These are phyloP conservation scores for Allium cepa DNA, from an alignment of 106 monocot genomes.

Conservation along the genomic window DNA sequence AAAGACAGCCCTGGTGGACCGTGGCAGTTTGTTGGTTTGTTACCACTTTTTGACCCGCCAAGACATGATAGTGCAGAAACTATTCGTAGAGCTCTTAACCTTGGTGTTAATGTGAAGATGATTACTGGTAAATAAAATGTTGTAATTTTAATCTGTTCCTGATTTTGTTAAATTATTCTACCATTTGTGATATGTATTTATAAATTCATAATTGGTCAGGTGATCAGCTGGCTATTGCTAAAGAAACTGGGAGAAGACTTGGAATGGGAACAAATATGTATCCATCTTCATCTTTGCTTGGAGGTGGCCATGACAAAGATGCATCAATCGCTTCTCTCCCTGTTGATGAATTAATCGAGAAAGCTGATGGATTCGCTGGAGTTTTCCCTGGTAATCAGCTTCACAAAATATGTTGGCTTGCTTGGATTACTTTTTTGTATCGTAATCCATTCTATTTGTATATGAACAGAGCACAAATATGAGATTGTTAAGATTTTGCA, in stretches of 20 bases:
- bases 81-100: slow-evolving; percentile 71
- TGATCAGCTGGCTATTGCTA: slow-evolving; percentile 59
- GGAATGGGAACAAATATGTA: slow-evolving; percentile 74
- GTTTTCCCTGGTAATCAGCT: slow-evolving; percentile 1
- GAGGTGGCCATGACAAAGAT: background rate
- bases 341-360: slow-evolving; percentile 5
- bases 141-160: background rate
- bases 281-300: slow-evolving; percentile 29
- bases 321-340: background rate
- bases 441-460: background rate
- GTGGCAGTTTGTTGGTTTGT: slow-evolving; percentile 75
- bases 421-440: background rate
- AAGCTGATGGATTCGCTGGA: slow-evolving; percentile 3
- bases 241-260: slow-evolving; percentile 50
- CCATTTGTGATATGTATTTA: background rate
- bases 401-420: background rate
- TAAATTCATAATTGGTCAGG: slow-evolving; percentile 17
- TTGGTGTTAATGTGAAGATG: slow-evolving; percentile 90
- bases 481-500: slow-evolving; percentile 14
- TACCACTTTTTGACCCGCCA: slow-evolving; percentile 75
- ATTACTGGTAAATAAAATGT: slow-evolving; percentile 47
- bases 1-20: slow-evolving; percentile 70
- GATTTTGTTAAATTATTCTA: background rate
- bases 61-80: slow-evolving; percentile 87
- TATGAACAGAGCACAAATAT: slow-evolving; percentile 17